Evolutionary conservation across 2,329 filamentous ascomycete species (phyloP).

Genomic region (Alternaria conjuncta): DNA sequence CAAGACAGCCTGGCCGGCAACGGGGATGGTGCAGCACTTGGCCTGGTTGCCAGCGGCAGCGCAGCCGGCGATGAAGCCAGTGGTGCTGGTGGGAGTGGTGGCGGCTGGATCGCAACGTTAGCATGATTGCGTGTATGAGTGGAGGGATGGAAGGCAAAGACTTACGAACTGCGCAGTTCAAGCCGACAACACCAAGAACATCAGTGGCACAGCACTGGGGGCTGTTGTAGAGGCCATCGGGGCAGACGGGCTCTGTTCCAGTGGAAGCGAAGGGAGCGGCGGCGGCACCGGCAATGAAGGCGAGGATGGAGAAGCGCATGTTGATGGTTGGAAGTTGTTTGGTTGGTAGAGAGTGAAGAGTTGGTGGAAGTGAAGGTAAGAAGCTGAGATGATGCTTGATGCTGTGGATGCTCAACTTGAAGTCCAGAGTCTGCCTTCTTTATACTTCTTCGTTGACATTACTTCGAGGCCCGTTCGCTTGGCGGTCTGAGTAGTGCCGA

Average conservation of each 20-base stretch:
- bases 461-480: neutral
- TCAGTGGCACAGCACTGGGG: conserved; percentile 18
- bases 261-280: conserved; percentile 3
- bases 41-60: conserved; percentile 9
- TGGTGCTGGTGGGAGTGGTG: neutral
- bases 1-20: conserved; percentile 9
- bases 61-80: conserved; percentile 7
- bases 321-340: neutral
- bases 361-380: neutral
- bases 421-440: neutral
- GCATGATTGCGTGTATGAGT: neutral
- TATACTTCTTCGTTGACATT: neutral
- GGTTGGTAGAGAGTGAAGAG: neutral
- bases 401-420: neutral
- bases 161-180: conserved; percentile 14
- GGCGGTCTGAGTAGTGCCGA: neutral
- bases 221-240: conserved; percentile 6
- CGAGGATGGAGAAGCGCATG: conserved; percentile 11
- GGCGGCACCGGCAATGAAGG: conserved; percentile 2
- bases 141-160: neutral
- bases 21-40: conserved; percentile 15
- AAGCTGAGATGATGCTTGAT: conserved; percentile 1
- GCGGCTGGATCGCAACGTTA: neutral
- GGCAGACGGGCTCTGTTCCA: conserved; percentile 1
- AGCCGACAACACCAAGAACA: conserved; percentile 3